phyloP scores from a whole-genome alignment of 202 grass and related monocot genomes.

The Miscanthus sacchariflorus region DNA sequence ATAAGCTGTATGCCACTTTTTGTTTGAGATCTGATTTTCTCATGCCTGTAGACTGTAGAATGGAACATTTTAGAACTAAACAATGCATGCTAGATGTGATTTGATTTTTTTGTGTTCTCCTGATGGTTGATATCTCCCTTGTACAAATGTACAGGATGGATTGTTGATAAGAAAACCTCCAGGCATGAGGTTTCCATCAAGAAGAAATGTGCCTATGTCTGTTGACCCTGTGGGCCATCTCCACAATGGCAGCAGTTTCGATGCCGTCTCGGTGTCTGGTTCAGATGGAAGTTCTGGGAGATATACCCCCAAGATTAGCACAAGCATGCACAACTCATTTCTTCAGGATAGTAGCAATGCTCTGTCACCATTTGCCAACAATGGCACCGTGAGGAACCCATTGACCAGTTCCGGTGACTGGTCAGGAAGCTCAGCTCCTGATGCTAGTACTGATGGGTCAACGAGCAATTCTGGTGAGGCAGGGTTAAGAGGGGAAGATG shows the following conservation, averaged over 20 bases:
- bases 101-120: constrained; percentile 8
- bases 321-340: constrained; percentile 49
- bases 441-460: constrained; percentile 83
- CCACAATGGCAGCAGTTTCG: constrained; percentile 62
- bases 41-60: not conserved
- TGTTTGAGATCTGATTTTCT: constrained; percentile 31
- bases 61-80: constrained; percentile 35
- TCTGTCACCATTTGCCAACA: constrained; percentile 67
- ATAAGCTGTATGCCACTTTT: constrained; percentile 33
- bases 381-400: constrained; percentile 53
- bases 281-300: constrained; percentile 85
- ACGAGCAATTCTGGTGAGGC: constrained; percentile 88
- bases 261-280: constrained; percentile 70
- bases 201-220: constrained; percentile 49
- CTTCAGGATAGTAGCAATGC: constrained; percentile 54
- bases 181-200: constrained; percentile 64
- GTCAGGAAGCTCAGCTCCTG: constrained; percentile 81
- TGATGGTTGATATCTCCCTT: constrained; percentile 45
- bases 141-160: constrained; percentile 56
- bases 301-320: constrained; percentile 64
- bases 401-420: constrained; percentile 83
- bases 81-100: not conserved
- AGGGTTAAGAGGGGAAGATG: constrained; percentile 66
- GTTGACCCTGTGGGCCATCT: constrained; percentile 56
- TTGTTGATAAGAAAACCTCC: constrained; percentile 65